Percentiles rank a stretch among this genome's conserved stretches.
Conservation (phyloP, 148 eudicot genomes). For the Nepenthes gracilis region DNA sequence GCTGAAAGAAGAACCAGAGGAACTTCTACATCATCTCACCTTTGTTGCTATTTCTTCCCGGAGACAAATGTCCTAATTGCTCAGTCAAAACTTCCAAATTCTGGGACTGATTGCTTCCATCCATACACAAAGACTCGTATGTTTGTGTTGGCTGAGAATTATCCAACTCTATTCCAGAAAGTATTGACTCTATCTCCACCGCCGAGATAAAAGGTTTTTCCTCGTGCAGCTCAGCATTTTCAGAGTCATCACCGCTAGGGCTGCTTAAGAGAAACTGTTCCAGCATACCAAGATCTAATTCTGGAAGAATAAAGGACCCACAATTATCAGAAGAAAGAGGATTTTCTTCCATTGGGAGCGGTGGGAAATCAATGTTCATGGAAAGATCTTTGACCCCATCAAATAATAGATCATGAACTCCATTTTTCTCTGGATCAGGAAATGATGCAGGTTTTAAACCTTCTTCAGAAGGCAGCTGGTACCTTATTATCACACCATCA, state of each 20-base stretch:
- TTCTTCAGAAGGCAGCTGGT: conserved; percentile 35
- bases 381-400: conserved; percentile 44
- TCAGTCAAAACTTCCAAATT: conserved; percentile 29
- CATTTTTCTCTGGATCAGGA: conserved; percentile 15
- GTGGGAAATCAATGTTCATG: conserved; percentile 29
- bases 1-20: too few relatives aligned
- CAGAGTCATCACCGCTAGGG: conserved; percentile 23
- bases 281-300: conserved; percentile 27
- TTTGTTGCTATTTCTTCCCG: conserved; percentile 1
- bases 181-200: conserved; percentile 13
- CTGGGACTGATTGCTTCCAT: neutral
- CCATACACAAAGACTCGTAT: neutral
- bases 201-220: conserved; percentile 12
- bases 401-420: conserved; percentile 31
- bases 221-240: conserved; percentile 8
- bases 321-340: conserved; percentile 17
- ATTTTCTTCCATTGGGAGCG: conserved; percentile 33
- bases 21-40: neutral
- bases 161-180: conserved; percentile 6
- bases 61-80: conserved; percentile 31
- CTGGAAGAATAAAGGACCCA: conserved; percentile 26
- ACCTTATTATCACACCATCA: conserved; percentile 50
- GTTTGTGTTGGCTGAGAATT: conserved; percentile 1
- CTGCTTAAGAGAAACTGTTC: conserved; percentile 57
- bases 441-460: conserved; percentile 11